A percentile compares a stretch with the other conserved stretches of the same genome.
Conservation (phyloP, 306 rosid genomes). For the Dicorynia guianensis region DNA sequence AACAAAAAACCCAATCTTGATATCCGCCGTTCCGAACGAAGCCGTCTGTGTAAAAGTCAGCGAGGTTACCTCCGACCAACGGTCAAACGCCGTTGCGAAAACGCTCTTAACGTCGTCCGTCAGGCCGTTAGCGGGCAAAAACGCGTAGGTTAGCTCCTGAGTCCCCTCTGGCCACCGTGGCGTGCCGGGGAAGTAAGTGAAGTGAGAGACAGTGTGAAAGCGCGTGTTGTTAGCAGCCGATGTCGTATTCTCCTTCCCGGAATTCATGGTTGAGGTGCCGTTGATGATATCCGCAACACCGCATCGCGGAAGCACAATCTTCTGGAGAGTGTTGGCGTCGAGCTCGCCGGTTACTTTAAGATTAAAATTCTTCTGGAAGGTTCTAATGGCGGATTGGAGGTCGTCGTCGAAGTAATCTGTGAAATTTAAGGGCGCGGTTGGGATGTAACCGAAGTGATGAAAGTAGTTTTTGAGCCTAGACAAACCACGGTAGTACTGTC, state of each 20-base stretch:
- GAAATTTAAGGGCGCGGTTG: conserved; percentile 50
- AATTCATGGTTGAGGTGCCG: conserved; percentile 70
- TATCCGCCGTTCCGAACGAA: conserved; percentile 47
- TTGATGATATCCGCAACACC: conserved; percentile 82
- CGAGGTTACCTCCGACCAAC: conserved; percentile 77
- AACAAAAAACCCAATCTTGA: conserved; percentile 63
- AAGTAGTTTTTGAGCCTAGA: conserved; percentile 72
- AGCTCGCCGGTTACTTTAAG: conserved; percentile 79
- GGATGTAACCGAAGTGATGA: conserved; percentile 75
- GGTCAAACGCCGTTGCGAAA: conserved; percentile 60
- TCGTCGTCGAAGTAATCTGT: conserved; percentile 75
- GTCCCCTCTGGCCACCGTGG: conserved; percentile 75
- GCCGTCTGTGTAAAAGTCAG: conserved; percentile 53
- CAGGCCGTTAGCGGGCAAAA: conserved; percentile 54
- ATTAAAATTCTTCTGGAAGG: conserved; percentile 85
- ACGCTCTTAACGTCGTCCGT: conserved; percentile 49
- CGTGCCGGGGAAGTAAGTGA: conserved; percentile 57
- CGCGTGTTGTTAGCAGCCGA: background rate
- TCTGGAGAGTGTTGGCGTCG: conserved; percentile 55
- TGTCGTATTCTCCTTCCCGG: conserved; percentile 52
- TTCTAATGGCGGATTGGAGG: conserved; percentile 56
- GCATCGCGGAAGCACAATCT: conserved; percentile 64
- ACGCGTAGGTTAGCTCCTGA: conserved; percentile 65
- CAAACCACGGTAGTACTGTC: conserved; percentile 58
- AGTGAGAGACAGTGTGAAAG: conserved; percentile 75